A percentile compares a stretch with the other conserved stretches of the same genome.
These are phyloP conservation scores for Kwoniella heveanensis DNA, from an alignment of 768 basidiomycete species.

Conservation along the genomic window DNA sequence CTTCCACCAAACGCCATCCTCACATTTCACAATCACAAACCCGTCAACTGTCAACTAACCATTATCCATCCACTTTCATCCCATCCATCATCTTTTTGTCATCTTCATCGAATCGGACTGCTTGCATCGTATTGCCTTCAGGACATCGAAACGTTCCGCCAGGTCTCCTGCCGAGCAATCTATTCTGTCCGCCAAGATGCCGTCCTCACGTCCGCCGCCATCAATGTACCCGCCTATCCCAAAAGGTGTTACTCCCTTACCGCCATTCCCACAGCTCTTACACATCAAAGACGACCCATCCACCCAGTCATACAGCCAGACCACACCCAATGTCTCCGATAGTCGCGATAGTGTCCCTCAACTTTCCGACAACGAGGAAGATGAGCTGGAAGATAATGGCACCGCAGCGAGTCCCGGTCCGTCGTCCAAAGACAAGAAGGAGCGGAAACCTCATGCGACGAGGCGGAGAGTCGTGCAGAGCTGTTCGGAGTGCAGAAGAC, in stretches of 20 bases:
- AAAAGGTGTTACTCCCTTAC: conserved; percentile 21
- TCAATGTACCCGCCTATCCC: conserved; percentile 32
- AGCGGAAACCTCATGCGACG: conserved; percentile 46
- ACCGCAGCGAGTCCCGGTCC: conserved; percentile 8
- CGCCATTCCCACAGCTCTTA: conserved; percentile 32
- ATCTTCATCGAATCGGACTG: too few relatives aligned
- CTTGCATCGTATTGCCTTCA: too few relatives aligned
- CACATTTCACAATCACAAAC: too few relatives aligned
- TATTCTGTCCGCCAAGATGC: neutral
- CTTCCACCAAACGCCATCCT: neutral
- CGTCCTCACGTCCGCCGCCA: conserved; percentile 21
- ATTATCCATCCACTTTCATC: neutral
- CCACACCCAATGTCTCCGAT: conserved; percentile 3
- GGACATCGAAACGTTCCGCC: too few relatives aligned
- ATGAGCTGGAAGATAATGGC: conserved; percentile 17
- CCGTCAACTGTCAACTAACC: too few relatives aligned
- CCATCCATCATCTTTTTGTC: neutral
- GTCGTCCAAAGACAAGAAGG: conserved; percentile 19
- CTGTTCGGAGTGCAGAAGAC: conserved; percentile 55
- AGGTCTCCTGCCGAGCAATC: too few relatives aligned
- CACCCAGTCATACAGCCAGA: conserved; percentile 1
- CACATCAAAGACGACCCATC: conserved; percentile 23
- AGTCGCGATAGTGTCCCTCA: neutral
- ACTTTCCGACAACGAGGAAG: conserved; percentile 8
- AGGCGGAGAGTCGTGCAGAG: conserved; percentile 54